phyloP scores from a whole-genome alignment of 1,284 basidiomycete species.

The Marasmius sp. region DNA sequence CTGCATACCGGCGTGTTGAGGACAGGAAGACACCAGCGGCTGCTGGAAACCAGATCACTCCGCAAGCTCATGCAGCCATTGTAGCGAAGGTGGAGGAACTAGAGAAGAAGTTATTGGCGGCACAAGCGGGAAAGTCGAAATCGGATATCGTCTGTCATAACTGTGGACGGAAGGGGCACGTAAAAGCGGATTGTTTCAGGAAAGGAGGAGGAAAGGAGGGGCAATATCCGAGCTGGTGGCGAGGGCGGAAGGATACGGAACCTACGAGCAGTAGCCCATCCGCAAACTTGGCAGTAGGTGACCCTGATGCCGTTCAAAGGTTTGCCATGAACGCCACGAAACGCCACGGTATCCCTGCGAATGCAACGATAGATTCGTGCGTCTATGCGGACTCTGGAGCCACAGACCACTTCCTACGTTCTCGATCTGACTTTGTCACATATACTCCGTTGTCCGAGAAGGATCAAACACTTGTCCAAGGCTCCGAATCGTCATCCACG shows the following conservation, averaged over 20 bases:
- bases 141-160: neutral
- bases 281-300: neutral
- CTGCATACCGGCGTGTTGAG: neutral
- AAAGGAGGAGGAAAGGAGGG: conserved; percentile 11
- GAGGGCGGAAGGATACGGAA: conserved; percentile 3
- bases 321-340: neutral
- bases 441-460: neutral
- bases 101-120: neutral
- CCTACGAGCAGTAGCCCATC: no score
- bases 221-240: conserved; percentile 9
- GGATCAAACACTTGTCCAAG: neutral
- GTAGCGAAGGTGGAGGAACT: conserved; percentile 2
- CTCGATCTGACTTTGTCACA: neutral
- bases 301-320: neutral
- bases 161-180: neutral
- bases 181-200: conserved; percentile 2
- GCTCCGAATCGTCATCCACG: no score
- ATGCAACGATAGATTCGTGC: neutral
- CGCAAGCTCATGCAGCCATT: neutral
- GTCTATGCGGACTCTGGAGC: conserved; percentile 2
- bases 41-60: neutral
- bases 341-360: neutral
- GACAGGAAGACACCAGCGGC: neutral
- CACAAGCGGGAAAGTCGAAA: neutral
- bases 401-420: conserved; percentile 6